A percentile compares a stretch with the other conserved stretches of the same genome.
These are phyloP conservation scores for Fusarium sp. DNA, from an alignment of 2,329 filamentous ascomycete species.

Conservation along the genomic window DNA sequence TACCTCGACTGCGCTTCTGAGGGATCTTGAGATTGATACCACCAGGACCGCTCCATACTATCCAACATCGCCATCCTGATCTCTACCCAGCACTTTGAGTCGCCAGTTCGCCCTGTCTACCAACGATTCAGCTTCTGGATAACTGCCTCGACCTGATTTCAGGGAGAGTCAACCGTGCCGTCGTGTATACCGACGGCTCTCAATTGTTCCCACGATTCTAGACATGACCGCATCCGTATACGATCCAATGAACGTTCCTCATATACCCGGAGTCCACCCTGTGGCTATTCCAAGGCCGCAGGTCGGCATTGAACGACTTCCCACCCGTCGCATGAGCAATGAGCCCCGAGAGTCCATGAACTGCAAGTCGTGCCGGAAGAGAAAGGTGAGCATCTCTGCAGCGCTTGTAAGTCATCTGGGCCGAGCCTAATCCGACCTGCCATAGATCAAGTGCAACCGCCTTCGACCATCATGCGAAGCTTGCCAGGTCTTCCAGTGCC, in stretches of 20 bases:
- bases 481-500: conserved; percentile 89
- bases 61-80: conserved; percentile 6
- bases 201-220: conserved; percentile 14
- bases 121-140: background rate
- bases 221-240: conserved; percentile 56
- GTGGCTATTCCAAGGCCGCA: conserved; percentile 77
- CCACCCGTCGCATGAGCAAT: conserved; percentile 75
- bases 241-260: conserved; percentile 57
- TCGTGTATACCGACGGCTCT: background rate
- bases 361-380: conserved; percentile 92
- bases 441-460: conserved; percentile 91
- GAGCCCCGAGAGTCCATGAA: conserved; percentile 94
- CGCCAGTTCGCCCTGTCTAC: conserved; percentile 2
- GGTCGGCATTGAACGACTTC: conserved; percentile 84
- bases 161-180: background rate
- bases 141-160: background rate
- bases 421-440: conserved; percentile 14
- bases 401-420: conserved; percentile 6
- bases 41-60: conserved; percentile 18
- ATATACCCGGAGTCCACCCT: conserved; percentile 59
- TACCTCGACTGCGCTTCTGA: conserved; percentile 22
- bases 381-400: conserved; percentile 72
- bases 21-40: conserved; percentile 20
- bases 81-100: conserved; percentile 3
- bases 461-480: conserved; percentile 87